Conservation (phyloP, 2,329 filamentous ascomycete genomes). For the Scedosporium aurantiacum region DNA sequence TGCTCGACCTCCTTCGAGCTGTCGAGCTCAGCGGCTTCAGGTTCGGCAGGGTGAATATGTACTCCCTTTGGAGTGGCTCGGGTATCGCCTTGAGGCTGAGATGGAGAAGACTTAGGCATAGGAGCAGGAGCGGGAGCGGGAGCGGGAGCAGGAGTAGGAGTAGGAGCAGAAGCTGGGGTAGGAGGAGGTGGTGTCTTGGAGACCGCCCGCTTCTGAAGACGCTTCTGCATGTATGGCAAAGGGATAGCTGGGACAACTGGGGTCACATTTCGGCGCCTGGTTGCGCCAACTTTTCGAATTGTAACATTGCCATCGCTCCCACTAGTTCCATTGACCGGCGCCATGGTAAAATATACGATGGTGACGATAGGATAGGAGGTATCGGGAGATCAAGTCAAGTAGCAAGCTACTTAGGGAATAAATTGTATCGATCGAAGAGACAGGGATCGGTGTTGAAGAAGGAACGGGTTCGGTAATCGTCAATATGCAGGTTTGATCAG, state of each 20-base stretch:
- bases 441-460: not conserved
- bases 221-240: conserved; percentile 4
- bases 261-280: conserved; percentile 2
- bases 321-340: not conserved
- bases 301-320: not conserved
- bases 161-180: not conserved
- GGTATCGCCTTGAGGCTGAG: not conserved
- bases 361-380: not conserved
- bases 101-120: not conserved
- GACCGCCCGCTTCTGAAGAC: not conserved
- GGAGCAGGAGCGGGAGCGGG: not conserved
- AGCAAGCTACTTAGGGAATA: not conserved
- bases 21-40: not conserved
- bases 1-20: not conserved
- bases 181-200: not conserved
- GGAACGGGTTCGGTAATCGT: not conserved
- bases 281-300: not conserved
- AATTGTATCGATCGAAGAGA: not conserved
- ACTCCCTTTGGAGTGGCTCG: conserved; percentile 1
- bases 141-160: not conserved
- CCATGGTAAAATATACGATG: not conserved
- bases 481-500: not conserved
- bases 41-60: not conserved
- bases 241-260: conserved; percentile 6
- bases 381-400: not conserved